A percentile compares a stretch with the other conserved stretches of the same genome.
phyloP scores from a whole-genome alignment of 2,329 filamentous ascomycete species.

The Cryphonectria naterciae region DNA sequence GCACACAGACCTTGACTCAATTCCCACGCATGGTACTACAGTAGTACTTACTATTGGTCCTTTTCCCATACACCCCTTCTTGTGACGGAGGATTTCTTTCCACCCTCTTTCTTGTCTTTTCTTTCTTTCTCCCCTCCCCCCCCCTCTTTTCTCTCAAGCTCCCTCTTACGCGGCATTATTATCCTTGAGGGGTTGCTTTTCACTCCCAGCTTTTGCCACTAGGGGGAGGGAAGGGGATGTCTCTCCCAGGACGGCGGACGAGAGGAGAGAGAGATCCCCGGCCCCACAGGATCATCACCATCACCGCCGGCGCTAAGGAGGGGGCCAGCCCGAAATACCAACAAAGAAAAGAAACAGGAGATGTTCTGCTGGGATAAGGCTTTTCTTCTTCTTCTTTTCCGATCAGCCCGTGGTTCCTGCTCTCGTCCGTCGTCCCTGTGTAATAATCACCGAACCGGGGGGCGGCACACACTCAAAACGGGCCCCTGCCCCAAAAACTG shows the following conservation, averaged over 20 bases:
- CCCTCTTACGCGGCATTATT: neutral
- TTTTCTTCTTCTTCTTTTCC: neutral
- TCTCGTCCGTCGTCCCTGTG: neutral
- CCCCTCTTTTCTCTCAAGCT: neutral
- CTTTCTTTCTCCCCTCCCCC: too few species aligned
- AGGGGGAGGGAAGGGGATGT: neutral
- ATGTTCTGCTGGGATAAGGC: too few species aligned
- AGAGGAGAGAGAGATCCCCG: neutral
- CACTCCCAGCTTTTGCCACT: neutral
- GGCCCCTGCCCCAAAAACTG: neutral
- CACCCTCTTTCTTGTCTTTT: neutral
- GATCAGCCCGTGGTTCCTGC: neutral
- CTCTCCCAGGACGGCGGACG: neutral
- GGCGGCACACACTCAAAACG: neutral
- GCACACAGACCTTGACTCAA: too few species aligned
- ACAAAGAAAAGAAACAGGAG: too few species aligned
- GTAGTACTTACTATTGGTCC: neutral
- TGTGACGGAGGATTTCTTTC: neutral
- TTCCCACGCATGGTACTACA: too few species aligned
- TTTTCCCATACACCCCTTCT: neutral
- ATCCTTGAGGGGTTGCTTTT: neutral
- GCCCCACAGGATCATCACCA: constrained; percentile 4
- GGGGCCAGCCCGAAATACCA: neutral
- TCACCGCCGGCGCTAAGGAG: neutral
- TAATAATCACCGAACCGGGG: constrained; percentile 6